Base-by-base conservation (phyloP, 2,329 filamentous ascomycete genomes). In the Apiospora sp. region DNA sequence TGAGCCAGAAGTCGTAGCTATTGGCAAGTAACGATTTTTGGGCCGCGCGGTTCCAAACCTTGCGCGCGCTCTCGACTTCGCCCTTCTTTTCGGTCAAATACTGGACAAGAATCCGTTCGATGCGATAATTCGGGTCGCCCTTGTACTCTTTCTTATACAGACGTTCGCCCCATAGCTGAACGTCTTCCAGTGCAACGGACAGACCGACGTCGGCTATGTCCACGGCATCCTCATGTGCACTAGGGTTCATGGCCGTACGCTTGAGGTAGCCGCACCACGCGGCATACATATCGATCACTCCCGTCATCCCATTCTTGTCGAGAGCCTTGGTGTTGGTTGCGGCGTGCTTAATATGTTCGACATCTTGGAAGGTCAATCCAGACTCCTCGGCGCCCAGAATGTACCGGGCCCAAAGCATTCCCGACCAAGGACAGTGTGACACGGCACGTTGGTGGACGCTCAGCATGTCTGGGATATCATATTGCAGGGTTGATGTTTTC, bases 221-320 rank as follows among this genome's bases (percentile, higher is more conserved):
- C 44, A 93, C 88, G 71, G 96, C 94, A 80, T 98, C 95, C 72
- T 96, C 93, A 1, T 90, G 90, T 1, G 93, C 91, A 73, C 91
- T 90, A 1, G 90, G 87, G 72, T 91, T 87, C 85, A 97, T 95
- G 24, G 96, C 94, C 68, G 92, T 92, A 34, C 96, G 92, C 76
- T 96, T 94, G 27, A 99, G 87, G 77, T 96, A 98, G 69, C 94
- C 95, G 79, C 96, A 98, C 96, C 96, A 99, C 0, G 95, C 93
- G 71, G 94, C 91, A 79, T 98, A 95, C 79, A 98, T 94, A 78
- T 97, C 94, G 73, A 98, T 89, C 44, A 98, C 91, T 76, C 95
- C 93, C 69, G 94, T 91, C 87, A 98, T 92, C 34, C 95, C 95
- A 74, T 94, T 92, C 75, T 93, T 92, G 80, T 97, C 95, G 6